phyloP scores from a whole-genome alignment of 768 basidiomycete species.

The Scleroderma bovista region DNA sequence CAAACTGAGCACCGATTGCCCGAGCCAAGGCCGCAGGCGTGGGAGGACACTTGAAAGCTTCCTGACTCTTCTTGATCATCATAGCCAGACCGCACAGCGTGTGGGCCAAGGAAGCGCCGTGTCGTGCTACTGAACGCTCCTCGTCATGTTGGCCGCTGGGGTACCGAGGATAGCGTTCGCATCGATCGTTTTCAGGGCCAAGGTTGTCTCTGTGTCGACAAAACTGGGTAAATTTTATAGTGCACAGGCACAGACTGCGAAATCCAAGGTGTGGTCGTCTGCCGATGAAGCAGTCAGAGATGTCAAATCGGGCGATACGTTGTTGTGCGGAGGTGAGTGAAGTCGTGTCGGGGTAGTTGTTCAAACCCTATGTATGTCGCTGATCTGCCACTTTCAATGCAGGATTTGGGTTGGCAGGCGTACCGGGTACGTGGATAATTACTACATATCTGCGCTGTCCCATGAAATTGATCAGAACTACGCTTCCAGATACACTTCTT shows the following conservation, averaged over 20 bases:
- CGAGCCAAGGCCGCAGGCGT: no score
- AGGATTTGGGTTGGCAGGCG: conserved; percentile 90
- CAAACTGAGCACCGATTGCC: no score
- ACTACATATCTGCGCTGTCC: no score
- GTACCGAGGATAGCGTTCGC: conserved; percentile 10
- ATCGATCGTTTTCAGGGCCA: conserved; percentile 16
- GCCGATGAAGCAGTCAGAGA: conserved; percentile 81
- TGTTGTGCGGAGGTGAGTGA: conserved; percentile 81
- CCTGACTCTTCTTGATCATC: no score
- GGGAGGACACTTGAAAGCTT: no score
- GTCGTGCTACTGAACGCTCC: no score
- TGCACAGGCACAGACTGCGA: conserved; percentile 21
- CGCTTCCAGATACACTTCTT: conserved; percentile 67
- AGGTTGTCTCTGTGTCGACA: conserved; percentile 1
- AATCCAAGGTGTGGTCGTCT: conserved; percentile 69
- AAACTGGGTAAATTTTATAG: conserved; percentile 22
- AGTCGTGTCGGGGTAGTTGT: no score
- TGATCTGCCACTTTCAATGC: conserved; percentile 1
- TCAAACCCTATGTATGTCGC: no score
- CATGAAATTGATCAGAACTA: neutral
- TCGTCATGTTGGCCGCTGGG: conserved; percentile 17
- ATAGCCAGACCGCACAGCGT: no score
- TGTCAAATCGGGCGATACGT: conserved; percentile 70
- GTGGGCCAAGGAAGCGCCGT: no score
- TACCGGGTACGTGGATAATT: conserved; percentile 59